phyloP scores from a whole-genome alignment of 306 rosid genomes.

The Trifolium dubium region DNA sequence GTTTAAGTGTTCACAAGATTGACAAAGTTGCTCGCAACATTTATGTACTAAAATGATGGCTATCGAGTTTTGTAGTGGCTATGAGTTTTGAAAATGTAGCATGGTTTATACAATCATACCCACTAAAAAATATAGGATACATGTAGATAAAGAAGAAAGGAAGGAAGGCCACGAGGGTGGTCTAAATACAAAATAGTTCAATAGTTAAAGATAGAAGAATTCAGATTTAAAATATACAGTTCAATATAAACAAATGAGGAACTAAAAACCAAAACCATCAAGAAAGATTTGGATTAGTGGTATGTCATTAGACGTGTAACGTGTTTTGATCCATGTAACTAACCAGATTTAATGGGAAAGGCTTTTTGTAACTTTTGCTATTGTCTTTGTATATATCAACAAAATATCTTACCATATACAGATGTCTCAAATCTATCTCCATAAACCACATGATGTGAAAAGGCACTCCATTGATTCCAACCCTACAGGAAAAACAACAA shows the following conservation, averaged over 20 bases:
- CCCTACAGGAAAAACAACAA: conserved; percentile 21
- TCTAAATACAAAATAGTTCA: not conserved
- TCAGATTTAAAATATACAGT: not conserved
- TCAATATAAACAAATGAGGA: not conserved
- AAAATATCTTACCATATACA: conserved; percentile 27
- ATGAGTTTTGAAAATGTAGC: not conserved
- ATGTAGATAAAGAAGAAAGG: conserved; percentile 5
- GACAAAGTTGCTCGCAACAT: conserved; percentile 13
- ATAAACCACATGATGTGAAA: conserved; percentile 9
- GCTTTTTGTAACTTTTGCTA: not conserved
- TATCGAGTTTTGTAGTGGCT: not conserved
- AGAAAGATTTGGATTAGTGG: not conserved
- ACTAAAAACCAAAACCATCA: conserved; percentile 4
- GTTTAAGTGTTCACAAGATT: not conserved
- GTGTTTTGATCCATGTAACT: conserved; percentile 13
- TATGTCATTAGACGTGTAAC: not conserved
- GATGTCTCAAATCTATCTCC: conserved; percentile 36
- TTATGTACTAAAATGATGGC: conserved; percentile 14
- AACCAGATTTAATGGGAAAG: conserved; percentile 2
- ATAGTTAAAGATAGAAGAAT: conserved; percentile 3
- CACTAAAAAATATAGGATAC: conserved; percentile 15
- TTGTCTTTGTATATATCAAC: not conserved
- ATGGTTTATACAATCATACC: not conserved
- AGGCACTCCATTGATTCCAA: conserved; percentile 21
- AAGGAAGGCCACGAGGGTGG: conserved; percentile 20